Evolutionary conservation across 2,329 filamentous ascomycete genomes (phyloP).

Genomic region (Sporothrix curviconia): DNA sequence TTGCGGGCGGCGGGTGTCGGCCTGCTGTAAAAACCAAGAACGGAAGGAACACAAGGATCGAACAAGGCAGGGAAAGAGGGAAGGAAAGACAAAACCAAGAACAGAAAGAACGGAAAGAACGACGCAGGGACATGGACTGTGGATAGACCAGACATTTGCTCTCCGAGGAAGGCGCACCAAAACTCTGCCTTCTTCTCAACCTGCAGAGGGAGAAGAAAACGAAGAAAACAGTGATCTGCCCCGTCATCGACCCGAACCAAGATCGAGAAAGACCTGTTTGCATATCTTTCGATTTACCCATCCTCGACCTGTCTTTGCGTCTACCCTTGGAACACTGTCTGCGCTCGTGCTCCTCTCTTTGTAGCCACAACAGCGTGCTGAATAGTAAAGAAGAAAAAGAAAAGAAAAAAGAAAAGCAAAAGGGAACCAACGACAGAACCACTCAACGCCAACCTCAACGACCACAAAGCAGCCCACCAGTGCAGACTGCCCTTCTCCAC

Average conservation of each 20-base stretch:
- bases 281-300: background rate
- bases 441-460: background rate
- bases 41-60: background rate
- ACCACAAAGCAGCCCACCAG: background rate
- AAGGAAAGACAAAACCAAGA: background rate
- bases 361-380: background rate
- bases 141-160: background rate
- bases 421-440: background rate
- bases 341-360: background rate
- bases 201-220: too few relatives aligned
- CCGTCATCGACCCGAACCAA: constrained; percentile 9
- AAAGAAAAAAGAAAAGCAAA: background rate
- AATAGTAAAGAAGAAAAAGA: background rate
- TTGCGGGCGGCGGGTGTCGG: constrained; percentile 12
- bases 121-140: background rate
- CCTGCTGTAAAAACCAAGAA: background rate
- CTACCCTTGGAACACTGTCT: too few relatives aligned
- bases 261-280: background rate
- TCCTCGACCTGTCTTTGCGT: too few relatives aligned
- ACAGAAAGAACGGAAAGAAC: background rate
- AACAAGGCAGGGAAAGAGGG: background rate
- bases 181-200: background rate
- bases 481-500: background rate
- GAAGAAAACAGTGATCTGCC: constrained; percentile 2
- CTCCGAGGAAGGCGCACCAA: background rate